Percentiles rank a stretch among this genome's conserved stretches.
Conservation (phyloP, 306 rosid genomes). For the Quercus glauca region DNA sequence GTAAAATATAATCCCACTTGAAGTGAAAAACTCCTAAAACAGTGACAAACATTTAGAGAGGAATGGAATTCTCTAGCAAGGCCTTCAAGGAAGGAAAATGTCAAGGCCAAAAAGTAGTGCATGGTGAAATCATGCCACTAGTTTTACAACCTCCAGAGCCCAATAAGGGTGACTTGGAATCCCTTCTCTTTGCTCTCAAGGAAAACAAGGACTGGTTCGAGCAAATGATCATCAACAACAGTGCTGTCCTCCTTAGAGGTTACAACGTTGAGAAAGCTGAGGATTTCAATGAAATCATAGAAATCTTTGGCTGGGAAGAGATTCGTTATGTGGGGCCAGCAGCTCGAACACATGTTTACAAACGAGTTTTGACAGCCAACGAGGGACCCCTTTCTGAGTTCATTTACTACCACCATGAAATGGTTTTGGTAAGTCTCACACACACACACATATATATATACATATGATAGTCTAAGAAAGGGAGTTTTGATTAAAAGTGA, state of each 20-base stretch:
- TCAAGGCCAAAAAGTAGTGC: constrained; percentile 67
- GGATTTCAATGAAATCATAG: constrained; percentile 67
- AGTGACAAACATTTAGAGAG: constrained; percentile 4
- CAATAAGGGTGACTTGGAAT: constrained; percentile 35
- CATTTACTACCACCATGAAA: constrained; percentile 86
- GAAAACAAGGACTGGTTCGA: constrained; percentile 71
- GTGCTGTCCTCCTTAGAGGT: constrained; percentile 74
- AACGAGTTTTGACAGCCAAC: constrained; percentile 84
- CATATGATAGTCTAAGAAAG: no score
- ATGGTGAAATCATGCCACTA: constrained; percentile 77
- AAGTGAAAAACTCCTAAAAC: constrained; percentile 7
- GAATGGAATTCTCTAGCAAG: constrained; percentile 49
- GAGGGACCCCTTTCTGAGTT: constrained; percentile 90
- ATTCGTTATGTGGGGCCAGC: constrained; percentile 82
- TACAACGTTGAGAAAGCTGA: constrained; percentile 50
- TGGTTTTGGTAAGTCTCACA: constrained; percentile 73
- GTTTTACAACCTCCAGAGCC: constrained; percentile 51
- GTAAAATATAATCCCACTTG: background rate
- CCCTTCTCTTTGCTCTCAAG: constrained; percentile 39
- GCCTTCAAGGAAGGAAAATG: constrained; percentile 67
- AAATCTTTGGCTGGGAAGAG: constrained; percentile 70
- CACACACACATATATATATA: background rate
- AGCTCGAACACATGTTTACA: constrained; percentile 70
- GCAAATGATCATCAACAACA: constrained; percentile 59
- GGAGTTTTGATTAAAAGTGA: no score